A percentile compares a stretch with the other conserved stretches of the same genome.
These are phyloP conservation scores for Agaricus subrufescens DNA, from an alignment of 768 basidiomycete species.

Conservation along the genomic window DNA sequence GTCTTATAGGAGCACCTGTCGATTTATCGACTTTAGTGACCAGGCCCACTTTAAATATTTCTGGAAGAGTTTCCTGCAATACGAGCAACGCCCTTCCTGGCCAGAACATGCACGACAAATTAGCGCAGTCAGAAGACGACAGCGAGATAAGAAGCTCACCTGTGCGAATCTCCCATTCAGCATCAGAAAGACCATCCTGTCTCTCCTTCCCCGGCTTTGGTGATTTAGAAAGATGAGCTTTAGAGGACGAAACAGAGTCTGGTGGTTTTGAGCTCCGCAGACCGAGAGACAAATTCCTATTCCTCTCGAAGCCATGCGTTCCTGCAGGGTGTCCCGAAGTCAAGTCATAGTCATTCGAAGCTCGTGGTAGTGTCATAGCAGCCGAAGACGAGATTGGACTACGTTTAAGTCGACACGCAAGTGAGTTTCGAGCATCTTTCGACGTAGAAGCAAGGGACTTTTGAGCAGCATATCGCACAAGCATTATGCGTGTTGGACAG, in stretches of 20 bases:
- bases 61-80: conserved; percentile 63
- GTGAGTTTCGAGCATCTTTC: neutral
- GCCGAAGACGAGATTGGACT: neutral
- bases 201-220: neutral
- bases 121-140: too few relatives aligned
- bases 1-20: conserved; percentile 28
- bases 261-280: conserved; percentile 8
- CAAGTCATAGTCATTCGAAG: neutral
- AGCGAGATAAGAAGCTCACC: conserved; percentile 32
- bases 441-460: neutral
- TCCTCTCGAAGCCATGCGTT: neutral
- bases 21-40: conserved; percentile 48
- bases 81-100: conserved; percentile 69
- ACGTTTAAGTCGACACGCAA: neutral
- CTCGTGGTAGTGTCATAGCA: neutral
- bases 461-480: conserved; percentile 3
- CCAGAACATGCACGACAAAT: conserved; percentile 1
- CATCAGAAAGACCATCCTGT: conserved; percentile 46
- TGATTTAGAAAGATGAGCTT: neutral
- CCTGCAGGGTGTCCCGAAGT: neutral
- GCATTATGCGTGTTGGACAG: neutral
- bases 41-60: conserved; percentile 67
- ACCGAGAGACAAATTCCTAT: neutral
- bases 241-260: conserved; percentile 1
- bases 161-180: conserved; percentile 76